These are phyloP conservation scores for Phytopythium vexans DNA, from an alignment of 352 stramenopile genomes.

Conservation along the genomic window DNA sequence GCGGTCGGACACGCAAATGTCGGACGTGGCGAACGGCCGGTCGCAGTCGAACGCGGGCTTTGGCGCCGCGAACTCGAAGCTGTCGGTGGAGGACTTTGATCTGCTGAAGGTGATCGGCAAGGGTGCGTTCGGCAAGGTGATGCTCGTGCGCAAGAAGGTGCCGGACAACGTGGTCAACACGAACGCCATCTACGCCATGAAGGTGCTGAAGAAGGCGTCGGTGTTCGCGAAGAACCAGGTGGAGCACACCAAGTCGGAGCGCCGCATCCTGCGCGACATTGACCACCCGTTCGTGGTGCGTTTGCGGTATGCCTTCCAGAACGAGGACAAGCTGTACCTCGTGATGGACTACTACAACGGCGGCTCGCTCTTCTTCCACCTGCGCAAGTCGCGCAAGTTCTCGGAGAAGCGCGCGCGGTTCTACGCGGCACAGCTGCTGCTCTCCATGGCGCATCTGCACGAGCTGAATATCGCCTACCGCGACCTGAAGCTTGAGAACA, in stretches of 20 bases:
- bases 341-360: slow-evolving; percentile 94
- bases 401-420: slow-evolving; percentile 87
- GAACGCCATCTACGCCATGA: slow-evolving; percentile 92
- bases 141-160: slow-evolving; percentile 92
- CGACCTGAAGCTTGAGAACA: slow-evolving; percentile 95
- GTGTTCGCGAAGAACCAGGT: slow-evolving; percentile 93
- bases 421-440: slow-evolving; percentile 89
- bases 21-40: slow-evolving; percentile 37
- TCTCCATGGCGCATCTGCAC: slow-evolving; percentile 92
- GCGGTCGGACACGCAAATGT: slow-evolving; percentile 80
- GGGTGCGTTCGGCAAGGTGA: slow-evolving; percentile 95
- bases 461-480: slow-evolving; percentile 92
- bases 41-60: slow-evolving; percentile 40
- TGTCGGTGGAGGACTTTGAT: slow-evolving; percentile 93
- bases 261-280: slow-evolving; percentile 88
- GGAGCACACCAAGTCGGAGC: slow-evolving; percentile 92
- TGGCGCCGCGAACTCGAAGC: slow-evolving; percentile 44
- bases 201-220: slow-evolving; percentile 90
- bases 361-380: slow-evolving; percentile 90
- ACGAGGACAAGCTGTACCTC: slow-evolving; percentile 90
- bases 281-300: slow-evolving; percentile 92
- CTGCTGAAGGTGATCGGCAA: slow-evolving; percentile 96
- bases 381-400: slow-evolving; percentile 89
- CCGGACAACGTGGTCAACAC: slow-evolving; percentile 57
- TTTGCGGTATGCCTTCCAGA: slow-evolving; percentile 93